These are phyloP conservation scores for Penicillium sp. DNA, from an alignment of 2,329 filamentous ascomycete species.

Conservation along the genomic window DNA sequence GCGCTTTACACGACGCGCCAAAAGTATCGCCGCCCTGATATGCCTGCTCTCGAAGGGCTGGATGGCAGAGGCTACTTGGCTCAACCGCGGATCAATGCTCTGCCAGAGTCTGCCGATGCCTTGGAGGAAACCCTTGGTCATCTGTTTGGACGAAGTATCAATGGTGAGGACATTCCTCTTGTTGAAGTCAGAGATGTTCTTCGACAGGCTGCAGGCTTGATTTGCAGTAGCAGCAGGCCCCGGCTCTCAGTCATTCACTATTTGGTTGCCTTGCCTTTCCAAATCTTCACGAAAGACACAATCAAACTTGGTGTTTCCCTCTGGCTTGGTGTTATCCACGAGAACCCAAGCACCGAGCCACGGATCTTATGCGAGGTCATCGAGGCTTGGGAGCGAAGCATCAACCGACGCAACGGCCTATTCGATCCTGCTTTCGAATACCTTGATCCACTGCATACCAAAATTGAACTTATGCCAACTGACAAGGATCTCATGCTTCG, in stretches of 20 bases:
- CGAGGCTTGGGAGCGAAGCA: slow-evolving; percentile 85
- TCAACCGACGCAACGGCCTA: slow-evolving; percentile 75
- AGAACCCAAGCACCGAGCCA: slow-evolving; percentile 85
- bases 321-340: slow-evolving; percentile 96
- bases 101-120: slow-evolving; percentile 40
- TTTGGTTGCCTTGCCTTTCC: slow-evolving; percentile 89
- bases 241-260: slow-evolving; percentile 81
- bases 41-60: slow-evolving; percentile 43
- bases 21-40: slow-evolving; percentile 87
- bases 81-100: slow-evolving; percentile 7
- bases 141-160: slow-evolving; percentile 70
- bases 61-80: slow-evolving; percentile 1
- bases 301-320: slow-evolving; percentile 94
- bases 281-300: slow-evolving; percentile 89
- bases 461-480: slow-evolving; percentile 89
- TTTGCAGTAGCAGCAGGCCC: slow-evolving; percentile 76
- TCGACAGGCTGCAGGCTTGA: slow-evolving; percentile 78
- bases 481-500: slow-evolving; percentile 74
- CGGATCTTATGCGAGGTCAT: slow-evolving; percentile 84
- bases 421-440: slow-evolving; percentile 75
- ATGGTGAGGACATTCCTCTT: slow-evolving; percentile 70
- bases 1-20: slow-evolving; percentile 97
- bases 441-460: slow-evolving; percentile 84
- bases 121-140: slow-evolving; percentile 65
- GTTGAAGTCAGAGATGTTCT: slow-evolving; percentile 78